These are phyloP conservation scores for Zalaria obscura DNA, from an alignment of 2,329 filamentous ascomycete species.

Conservation along the genomic window DNA sequence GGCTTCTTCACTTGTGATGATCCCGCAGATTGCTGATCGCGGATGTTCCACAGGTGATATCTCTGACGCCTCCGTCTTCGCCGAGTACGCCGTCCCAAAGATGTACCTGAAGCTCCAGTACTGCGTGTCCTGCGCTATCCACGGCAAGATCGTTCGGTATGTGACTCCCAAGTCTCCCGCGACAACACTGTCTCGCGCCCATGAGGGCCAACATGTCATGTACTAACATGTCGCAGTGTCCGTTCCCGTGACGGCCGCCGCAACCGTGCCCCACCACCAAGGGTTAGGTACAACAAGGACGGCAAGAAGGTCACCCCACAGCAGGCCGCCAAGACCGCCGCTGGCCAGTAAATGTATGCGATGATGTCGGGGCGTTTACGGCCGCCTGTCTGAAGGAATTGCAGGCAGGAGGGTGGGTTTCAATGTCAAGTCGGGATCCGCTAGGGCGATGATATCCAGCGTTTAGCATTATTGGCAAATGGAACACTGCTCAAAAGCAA, in stretches of 20 bases:
- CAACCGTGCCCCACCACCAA: slow-evolving; percentile 95
- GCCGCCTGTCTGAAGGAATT: neutral
- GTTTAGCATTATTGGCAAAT: neutral
- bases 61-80: slow-evolving; percentile 97
- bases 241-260: slow-evolving; percentile 92
- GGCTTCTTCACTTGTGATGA: too few relatives aligned
- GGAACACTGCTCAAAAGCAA: neutral
- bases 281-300: slow-evolving; percentile 99
- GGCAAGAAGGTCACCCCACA: slow-evolving; percentile 98
- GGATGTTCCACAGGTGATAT: slow-evolving; percentile 68
- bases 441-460: neutral
- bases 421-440: neutral
- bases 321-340: slow-evolving; percentile 51
- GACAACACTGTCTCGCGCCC: neutral
- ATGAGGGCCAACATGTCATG: slow-evolving; percentile 2
- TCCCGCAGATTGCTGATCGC: too few relatives aligned
- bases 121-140: slow-evolving; percentile 99
- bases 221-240: slow-evolving; percentile 49
- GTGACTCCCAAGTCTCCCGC: slow-evolving; percentile 27
- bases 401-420: neutral
- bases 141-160: slow-evolving; percentile 99
- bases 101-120: slow-evolving; percentile 99
- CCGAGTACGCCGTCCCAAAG: slow-evolving; percentile 99
- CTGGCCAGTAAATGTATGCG: slow-evolving; percentile 10
- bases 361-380: neutral